Conservation (phyloP, 2,329 filamentous ascomycete species). For the Ceratocystis colombiana region DNA sequence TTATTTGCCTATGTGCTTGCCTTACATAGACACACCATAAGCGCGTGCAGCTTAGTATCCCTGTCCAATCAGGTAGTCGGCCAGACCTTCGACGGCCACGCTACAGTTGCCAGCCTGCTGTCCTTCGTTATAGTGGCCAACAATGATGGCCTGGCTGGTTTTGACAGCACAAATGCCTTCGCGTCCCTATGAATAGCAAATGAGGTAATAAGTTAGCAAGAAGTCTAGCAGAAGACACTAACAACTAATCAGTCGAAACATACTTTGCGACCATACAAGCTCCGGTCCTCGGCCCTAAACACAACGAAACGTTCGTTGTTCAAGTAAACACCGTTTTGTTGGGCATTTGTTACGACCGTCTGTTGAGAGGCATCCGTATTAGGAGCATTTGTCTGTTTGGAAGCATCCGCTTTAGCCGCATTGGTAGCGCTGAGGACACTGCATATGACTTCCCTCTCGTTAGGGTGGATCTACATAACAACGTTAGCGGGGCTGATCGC, state of each 20-base stretch:
- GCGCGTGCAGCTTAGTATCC: conserved; percentile 53
- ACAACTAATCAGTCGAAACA: conserved; percentile 27
- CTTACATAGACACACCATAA: not conserved
- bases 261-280: conserved; percentile 81
- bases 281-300: conserved; percentile 64
- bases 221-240: not conserved
- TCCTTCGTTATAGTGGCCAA: conserved; percentile 73
- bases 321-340: conserved; percentile 59
- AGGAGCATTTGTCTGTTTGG: too few relatives aligned
- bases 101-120: conserved; percentile 65
- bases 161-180: conserved; percentile 74
- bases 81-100: conserved; percentile 70
- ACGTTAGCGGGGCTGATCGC: conserved; percentile 2
- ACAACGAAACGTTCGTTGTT: conserved; percentile 68
- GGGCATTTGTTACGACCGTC: too few relatives aligned
- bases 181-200: conserved; percentile 46
- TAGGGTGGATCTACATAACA: conserved; percentile 30
- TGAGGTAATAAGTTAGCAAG: not conserved
- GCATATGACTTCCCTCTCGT: conserved; percentile 50
- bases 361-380: too few relatives aligned
- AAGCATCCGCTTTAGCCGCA: too few relatives aligned
- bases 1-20: not conserved
- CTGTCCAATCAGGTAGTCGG: conserved; percentile 71
- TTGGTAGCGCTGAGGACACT: conserved; percentile 37
- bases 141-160: conserved; percentile 77